phyloP scores from a whole-genome alignment of 202 grass and related monocot species.

The Hordeum pubiflorum region DNA sequence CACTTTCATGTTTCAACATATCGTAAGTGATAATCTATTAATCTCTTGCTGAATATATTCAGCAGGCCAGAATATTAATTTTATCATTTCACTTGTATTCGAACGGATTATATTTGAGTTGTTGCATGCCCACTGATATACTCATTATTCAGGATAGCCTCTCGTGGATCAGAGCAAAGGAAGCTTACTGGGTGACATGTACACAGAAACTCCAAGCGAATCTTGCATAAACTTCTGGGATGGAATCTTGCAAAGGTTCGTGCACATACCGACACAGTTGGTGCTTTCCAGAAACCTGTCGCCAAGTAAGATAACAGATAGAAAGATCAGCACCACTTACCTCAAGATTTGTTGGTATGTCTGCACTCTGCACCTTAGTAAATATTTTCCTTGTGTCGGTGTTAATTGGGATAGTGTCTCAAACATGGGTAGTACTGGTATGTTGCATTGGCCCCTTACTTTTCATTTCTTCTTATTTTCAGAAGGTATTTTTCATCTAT shows the following conservation, averaged over 20 bases:
- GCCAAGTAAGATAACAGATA: slow-evolving; percentile 17
- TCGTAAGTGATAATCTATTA: slow-evolving; percentile 22
- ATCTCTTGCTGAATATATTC: slow-evolving; percentile 7
- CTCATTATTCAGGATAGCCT: not conserved
- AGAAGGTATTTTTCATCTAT: slow-evolving; percentile 13
- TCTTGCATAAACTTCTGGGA: slow-evolving; percentile 80
- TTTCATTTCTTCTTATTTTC: not conserved
- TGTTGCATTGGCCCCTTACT: not conserved
- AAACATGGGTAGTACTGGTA: slow-evolving; percentile 15
- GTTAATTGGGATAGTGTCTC: not conserved
- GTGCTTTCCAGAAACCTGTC: slow-evolving; percentile 94
- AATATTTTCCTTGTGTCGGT: not conserved
- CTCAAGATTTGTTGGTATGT: slow-evolving; percentile 13
- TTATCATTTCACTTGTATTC: slow-evolving; percentile 22
- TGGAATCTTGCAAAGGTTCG: slow-evolving; percentile 93
- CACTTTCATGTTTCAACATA: not conserved
- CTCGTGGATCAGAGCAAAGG: not conserved
- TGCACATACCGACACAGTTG: slow-evolving; percentile 93
- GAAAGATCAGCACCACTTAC: slow-evolving; percentile 14
- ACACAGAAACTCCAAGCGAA: slow-evolving; percentile 67
- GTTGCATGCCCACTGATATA: not conserved
- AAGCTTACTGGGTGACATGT: slow-evolving; percentile 95
- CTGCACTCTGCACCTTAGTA: not conserved
- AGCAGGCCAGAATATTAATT: not conserved
- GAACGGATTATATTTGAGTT: slow-evolving; percentile 3